These are phyloP conservation scores for Aphanomyces invadans DNA, from an alignment of 352 stramenopile species.

Conservation along the genomic window DNA sequence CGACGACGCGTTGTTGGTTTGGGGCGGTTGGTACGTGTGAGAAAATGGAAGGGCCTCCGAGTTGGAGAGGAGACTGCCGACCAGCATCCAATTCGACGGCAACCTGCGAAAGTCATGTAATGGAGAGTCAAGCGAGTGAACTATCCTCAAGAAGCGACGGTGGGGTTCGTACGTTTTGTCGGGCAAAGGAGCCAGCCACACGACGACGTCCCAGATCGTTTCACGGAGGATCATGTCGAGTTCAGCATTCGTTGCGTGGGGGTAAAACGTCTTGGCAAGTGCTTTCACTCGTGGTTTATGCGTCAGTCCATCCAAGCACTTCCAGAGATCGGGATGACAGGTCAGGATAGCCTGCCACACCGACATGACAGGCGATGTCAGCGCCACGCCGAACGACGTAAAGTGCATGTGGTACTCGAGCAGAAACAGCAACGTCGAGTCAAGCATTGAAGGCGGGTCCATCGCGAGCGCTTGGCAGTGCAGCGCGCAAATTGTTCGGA, in stretches of 20 bases:
- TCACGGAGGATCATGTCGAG: constrained; percentile 21
- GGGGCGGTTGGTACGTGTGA: neutral
- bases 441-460: neutral
- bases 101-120: neutral
- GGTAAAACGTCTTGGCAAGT: constrained; percentile 10
- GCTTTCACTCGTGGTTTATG: neutral
- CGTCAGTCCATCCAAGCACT: neutral
- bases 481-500: neutral
- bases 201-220: constrained; percentile 9
- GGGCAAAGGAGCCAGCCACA: neutral
- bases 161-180: neutral
- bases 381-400: neutral
- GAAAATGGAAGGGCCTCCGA: constrained; percentile 16
- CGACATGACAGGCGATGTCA: neutral
- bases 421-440: neutral
- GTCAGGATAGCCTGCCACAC: neutral
- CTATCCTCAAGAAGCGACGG: neutral
- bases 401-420: constrained; percentile 12
- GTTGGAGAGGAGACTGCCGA: neutral
- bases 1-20: neutral
- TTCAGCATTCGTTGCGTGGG: neutral
- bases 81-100: constrained; percentile 4
- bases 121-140: no score
- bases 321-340: neutral
- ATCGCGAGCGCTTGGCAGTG: neutral